A percentile compares a stretch with the other conserved stretches of the same genome.
These are phyloP conservation scores for Leishmania major DNA, from an alignment of 208 protist genomes.

Conservation along the genomic window DNA sequence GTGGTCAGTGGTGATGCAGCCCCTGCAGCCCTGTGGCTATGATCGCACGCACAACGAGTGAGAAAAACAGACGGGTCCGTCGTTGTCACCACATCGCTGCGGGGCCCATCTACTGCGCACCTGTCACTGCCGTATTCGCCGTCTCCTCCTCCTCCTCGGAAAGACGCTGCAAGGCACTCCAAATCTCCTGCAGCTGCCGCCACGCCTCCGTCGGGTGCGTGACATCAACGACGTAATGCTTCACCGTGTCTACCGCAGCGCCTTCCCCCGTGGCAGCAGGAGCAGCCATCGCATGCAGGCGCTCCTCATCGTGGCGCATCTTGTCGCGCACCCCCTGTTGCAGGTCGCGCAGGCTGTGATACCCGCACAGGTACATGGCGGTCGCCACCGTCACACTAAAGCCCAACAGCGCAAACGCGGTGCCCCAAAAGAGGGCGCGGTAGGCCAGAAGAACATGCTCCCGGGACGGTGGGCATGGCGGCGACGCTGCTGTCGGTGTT, in stretches of 20 bases:
- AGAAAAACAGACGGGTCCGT: neutral
- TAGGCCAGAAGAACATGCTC: slow-evolving; percentile 76
- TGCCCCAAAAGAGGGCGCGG: slow-evolving; percentile 70
- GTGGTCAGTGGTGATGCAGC: neutral
- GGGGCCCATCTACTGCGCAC: neutral
- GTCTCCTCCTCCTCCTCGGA: slow-evolving; percentile 14
- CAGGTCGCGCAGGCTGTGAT: slow-evolving; percentile 42
- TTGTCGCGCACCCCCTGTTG: slow-evolving; percentile 47
- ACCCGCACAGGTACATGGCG: slow-evolving; percentile 68
- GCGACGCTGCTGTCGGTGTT: neutral
- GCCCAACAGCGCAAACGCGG: slow-evolving; percentile 62
- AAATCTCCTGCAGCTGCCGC: slow-evolving; percentile 63
- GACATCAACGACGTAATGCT: slow-evolving; percentile 75
- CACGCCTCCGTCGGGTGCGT: slow-evolving; percentile 48
- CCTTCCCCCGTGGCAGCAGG: neutral
- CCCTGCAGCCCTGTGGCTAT: neutral
- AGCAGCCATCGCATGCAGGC: slow-evolving; percentile 22
- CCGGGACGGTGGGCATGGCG: neutral
- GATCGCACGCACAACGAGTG: neutral
- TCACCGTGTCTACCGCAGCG: slow-evolving; percentile 15
- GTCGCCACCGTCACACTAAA: slow-evolving; percentile 36
- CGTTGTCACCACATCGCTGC: neutral
- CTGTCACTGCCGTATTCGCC: neutral
- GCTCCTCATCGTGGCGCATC: slow-evolving; percentile 41
- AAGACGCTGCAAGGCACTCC: slow-evolving; percentile 40